These are phyloP conservation scores for Kockiozyma suomiensis DNA, from an alignment of 805 yeast genomes.

Conservation along the genomic window DNA sequence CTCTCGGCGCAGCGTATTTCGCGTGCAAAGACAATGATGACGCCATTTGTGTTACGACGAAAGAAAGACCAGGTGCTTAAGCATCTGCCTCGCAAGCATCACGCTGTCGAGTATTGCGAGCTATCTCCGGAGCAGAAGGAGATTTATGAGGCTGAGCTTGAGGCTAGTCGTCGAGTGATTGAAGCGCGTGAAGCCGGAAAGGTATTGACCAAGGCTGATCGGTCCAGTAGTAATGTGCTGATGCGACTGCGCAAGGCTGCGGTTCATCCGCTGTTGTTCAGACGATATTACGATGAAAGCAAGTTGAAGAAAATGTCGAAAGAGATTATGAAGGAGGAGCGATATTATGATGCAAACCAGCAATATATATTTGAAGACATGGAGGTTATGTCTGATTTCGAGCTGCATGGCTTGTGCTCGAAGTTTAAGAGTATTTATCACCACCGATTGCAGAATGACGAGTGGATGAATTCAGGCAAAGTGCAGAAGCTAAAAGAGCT, in stretches of 20 bases:
- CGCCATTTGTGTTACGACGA: slow-evolving; percentile 92
- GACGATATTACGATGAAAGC: slow-evolving; percentile 62
- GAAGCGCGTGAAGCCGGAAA: slow-evolving; percentile 41
- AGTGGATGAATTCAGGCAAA: slow-evolving; percentile 69
- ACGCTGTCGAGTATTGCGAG: slow-evolving; percentile 65
- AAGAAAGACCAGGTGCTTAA: slow-evolving; percentile 88
- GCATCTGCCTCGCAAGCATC: slow-evolving; percentile 79
- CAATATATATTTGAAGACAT: slow-evolving; percentile 86
- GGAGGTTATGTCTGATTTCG: slow-evolving; percentile 93
- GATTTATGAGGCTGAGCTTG: slow-evolving; percentile 65
- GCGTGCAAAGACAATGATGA: slow-evolving; percentile 97
- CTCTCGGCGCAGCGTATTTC: slow-evolving; percentile 87
- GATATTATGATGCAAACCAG: slow-evolving; percentile 72
- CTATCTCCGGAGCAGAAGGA: slow-evolving; percentile 56
- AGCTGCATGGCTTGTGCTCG: slow-evolving; percentile 71
- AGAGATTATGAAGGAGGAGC: slow-evolving; percentile 78
- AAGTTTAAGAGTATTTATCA: slow-evolving; percentile 69
- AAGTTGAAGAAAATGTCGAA: slow-evolving; percentile 67
- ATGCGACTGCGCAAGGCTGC: slow-evolving; percentile 93
- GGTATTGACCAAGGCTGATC: slow-evolving; percentile 41
- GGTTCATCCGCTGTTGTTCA: slow-evolving; percentile 84
- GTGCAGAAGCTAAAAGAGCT: slow-evolving; percentile 58
- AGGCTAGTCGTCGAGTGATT: slow-evolving; percentile 40
- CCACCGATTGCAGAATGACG: slow-evolving; percentile 56
- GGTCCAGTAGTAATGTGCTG: slow-evolving; percentile 65